Percentiles rank a stretch among this genome's conserved stretches.
These are phyloP conservation scores for Solanum neorickii DNA, from an alignment of 257 asterid genomes.

Conservation along the genomic window DNA sequence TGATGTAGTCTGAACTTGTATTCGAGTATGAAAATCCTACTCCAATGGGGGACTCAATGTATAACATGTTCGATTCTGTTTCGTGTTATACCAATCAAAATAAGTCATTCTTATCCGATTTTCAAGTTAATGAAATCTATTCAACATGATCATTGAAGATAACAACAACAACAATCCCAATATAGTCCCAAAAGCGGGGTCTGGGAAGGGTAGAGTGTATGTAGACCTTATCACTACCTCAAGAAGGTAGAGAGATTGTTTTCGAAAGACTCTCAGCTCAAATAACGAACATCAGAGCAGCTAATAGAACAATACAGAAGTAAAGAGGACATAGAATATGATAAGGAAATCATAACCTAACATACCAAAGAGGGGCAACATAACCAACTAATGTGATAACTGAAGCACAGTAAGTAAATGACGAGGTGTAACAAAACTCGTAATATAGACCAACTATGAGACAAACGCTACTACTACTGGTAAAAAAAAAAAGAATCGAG, in stretches of 20 bases:
- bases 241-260: background rate
- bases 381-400: background rate
- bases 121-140: background rate
- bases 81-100: background rate
- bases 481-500: too few species aligned
- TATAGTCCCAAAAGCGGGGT: background rate
- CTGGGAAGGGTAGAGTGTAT: fast-evolving
- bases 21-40: conserved; percentile 24
- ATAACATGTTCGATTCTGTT: conserved; percentile 21
- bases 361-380: background rate
- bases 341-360: background rate
- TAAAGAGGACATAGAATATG: background rate
- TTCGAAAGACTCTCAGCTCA: background rate
- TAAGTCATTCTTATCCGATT: background rate
- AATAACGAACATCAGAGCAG: background rate
- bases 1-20: conserved; percentile 9
- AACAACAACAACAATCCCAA: background rate
- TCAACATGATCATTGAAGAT: background rate
- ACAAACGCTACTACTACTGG: background rate
- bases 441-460: background rate
- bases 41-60: conserved; percentile 19
- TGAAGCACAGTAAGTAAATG: background rate
- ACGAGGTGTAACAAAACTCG: too few species aligned
- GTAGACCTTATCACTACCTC: background rate
- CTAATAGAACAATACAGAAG: background rate